Evolutionary conservation across 2,329 filamentous ascomycete genomes (phyloP).

Genomic region (Fusarium multiceps): DNA sequence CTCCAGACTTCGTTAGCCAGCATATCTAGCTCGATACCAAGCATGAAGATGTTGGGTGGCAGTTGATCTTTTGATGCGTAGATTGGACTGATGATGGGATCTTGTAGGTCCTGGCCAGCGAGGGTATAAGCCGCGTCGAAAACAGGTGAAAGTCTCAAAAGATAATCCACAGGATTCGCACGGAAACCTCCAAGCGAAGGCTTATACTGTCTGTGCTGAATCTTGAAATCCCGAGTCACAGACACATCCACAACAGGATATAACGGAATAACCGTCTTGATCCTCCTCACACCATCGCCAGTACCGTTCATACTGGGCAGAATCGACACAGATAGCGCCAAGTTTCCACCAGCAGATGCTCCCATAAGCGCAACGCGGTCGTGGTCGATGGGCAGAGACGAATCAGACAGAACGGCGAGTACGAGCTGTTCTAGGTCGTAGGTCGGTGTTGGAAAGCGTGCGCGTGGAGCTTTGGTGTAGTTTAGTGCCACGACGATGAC

Average conservation of each 20-base stretch:
- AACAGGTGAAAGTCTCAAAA: slow-evolving; percentile 3
- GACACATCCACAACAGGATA: slow-evolving; percentile 22
- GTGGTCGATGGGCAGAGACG: slow-evolving; percentile 6
- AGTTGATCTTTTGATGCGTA: slow-evolving; percentile 2
- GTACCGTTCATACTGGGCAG: slow-evolving; percentile 26
- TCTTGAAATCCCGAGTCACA: slow-evolving; percentile 6
- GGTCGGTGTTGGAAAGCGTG: slow-evolving; percentile 4
- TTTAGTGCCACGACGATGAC: slow-evolving; percentile 21
- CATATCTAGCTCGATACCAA: slow-evolving; percentile 28
- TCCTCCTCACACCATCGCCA: slow-evolving; percentile 17
- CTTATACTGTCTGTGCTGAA: slow-evolving; percentile 16
- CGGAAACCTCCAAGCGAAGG: slow-evolving; percentile 18
- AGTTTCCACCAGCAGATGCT: slow-evolving; percentile 18
- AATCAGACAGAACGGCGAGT: slow-evolving; percentile 6
- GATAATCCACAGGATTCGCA: neutral
- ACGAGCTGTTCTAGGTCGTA: slow-evolving; percentile 29
- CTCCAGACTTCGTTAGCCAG: slow-evolving; percentile 15
- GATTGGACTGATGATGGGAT: slow-evolving; percentile 22
- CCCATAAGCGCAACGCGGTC: slow-evolving; percentile 16
- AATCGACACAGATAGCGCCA: slow-evolving; percentile 11
- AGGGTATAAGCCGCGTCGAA: slow-evolving; percentile 23
- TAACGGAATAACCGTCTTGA: slow-evolving; percentile 6
- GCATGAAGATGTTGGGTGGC: slow-evolving; percentile 9
- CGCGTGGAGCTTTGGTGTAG: slow-evolving; percentile 16
- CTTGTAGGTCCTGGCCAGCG: slow-evolving; percentile 4